Base-by-base conservation (phyloP, 2,329 filamentous ascomycete species). In the Blastomyces parvus region DNA sequence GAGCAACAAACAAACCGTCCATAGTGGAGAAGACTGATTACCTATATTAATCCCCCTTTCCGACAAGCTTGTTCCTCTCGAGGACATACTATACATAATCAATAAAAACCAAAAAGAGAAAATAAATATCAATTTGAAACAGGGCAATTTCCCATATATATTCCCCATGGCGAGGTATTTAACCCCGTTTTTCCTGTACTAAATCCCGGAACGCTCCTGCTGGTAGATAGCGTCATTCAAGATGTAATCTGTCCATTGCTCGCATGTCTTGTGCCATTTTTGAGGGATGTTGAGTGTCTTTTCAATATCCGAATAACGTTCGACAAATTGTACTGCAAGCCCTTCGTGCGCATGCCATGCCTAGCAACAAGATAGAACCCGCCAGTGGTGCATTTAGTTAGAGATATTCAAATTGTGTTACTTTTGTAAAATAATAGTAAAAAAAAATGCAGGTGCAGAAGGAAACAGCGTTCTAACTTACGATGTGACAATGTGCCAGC, bases 401-500 rank as follows among this genome's bases (percentile, higher is more conserved):
- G 36, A 38, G 9, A 38, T 38, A 36, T 55, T 55, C 11, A 4
- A 55, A 30, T 14, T 9, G 11, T 38, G n/a, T 46, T 30, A 48
- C 11, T 8, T 25, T 40, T 11, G 36, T n/a, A n/a, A n/a, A n/a
- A n/a, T n/a, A n/a, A n/a, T n/a, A n/a, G n/a, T n/a, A 14, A 6
- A 2, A 48, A 48, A 59, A 59, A 48, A 25, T 19, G 0, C 6
- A 48, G 17, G 8, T 19, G 19, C 11, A 17, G 17, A 40, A 52
- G 27, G 13, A 38, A 46, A 48, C n/a, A 50, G 33, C 19, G 27
- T 7, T 3, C 3, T 2, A 36, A 50, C 61, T 59, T 62, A 62
- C 74, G 63, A 78, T 77, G 68, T 78, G 76, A 62, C 76, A 78
- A 64, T 79, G 76, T 68, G 77, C 69, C 17, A 77, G 67, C 77